Evolutionary conservation across 179 eudicot species (phyloP).

Genomic region (Spergularia azorica): DNA sequence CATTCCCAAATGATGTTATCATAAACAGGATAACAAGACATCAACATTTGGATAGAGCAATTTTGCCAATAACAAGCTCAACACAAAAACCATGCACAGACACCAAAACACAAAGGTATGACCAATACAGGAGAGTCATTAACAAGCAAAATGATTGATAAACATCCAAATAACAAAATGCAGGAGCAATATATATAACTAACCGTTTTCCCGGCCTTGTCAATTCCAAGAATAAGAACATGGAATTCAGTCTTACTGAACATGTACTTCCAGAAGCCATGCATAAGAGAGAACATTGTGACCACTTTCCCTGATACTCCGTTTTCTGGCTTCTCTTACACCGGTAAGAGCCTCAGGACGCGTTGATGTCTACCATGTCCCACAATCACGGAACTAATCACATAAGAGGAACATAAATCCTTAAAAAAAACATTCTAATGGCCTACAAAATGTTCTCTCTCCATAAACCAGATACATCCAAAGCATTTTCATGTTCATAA

Average conservation of each 20-base stretch:
- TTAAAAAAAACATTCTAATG: neutral
- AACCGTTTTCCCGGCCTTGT: conserved; percentile 98
- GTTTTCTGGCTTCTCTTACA: conserved; percentile 24
- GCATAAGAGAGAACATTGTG: conserved; percentile 86
- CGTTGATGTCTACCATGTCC: conserved; percentile 13
- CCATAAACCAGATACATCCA: conserved; percentile 2
- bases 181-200: neutral
- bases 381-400: conserved; percentile 17
- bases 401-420: neutral
- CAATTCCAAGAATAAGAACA: conserved; percentile 95
- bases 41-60: neutral
- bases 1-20: neutral
- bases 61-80: neutral
- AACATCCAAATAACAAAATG: neutral
- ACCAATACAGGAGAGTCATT: neutral
- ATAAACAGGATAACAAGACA: neutral
- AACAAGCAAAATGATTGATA: neutral
- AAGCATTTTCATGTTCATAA: neutral
- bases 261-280: conserved; percentile 84
- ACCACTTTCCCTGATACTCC: conserved; percentile 20
- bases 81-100: neutral
- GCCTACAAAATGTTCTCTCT: neutral
- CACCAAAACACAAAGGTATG: neutral
- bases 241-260: conserved; percentile 93
- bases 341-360: conserved; percentile 33